phyloP scores from a whole-genome alignment of 345 rosid genomes.

The Hibiscus trionum region DNA sequence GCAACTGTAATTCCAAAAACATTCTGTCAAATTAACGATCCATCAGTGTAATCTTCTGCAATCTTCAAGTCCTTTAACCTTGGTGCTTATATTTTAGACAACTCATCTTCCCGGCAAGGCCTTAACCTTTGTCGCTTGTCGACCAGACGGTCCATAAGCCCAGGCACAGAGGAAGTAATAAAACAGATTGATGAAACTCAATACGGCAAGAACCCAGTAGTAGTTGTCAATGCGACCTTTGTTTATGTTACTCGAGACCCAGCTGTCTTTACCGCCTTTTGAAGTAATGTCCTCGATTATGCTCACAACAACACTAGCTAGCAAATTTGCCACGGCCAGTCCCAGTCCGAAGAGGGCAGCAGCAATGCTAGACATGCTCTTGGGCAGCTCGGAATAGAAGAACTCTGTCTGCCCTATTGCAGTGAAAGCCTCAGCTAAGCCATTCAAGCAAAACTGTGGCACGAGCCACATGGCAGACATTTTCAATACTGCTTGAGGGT shows the following conservation, averaged over 20 bases:
- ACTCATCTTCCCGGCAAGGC: conserved; percentile 33
- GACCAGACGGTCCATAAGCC: conserved; percentile 61
- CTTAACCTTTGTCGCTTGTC: conserved; percentile 22
- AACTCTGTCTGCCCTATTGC: conserved; percentile 74
- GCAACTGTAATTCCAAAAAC: neutral
- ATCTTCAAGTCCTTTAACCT: conserved; percentile 17
- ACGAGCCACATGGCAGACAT: conserved; percentile 82
- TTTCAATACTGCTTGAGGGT: conserved; percentile 27
- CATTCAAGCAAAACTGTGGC: conserved; percentile 55
- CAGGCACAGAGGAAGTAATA: conserved; percentile 61
- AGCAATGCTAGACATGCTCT: conserved; percentile 70
- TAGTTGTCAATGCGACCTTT: conserved; percentile 64
- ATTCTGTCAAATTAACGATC: neutral
- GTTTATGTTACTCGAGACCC: conserved; percentile 70
- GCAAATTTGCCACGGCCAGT: conserved; percentile 52
- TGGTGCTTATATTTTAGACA: conserved; percentile 7
- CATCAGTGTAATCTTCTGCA: conserved; percentile 6
- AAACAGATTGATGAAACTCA: conserved; percentile 49
- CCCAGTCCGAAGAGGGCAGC: conserved; percentile 54
- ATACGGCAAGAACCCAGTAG: conserved; percentile 57
- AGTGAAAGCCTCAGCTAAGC: conserved; percentile 64
- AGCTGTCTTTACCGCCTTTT: conserved; percentile 40
- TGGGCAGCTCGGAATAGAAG: conserved; percentile 71
- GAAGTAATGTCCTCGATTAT: conserved; percentile 30
- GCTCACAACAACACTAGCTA: conserved; percentile 49